These are phyloP conservation scores for Talaromyces nanjingensis DNA, from an alignment of 495 filamentous ascomycete genomes.

Conservation along the genomic window DNA sequence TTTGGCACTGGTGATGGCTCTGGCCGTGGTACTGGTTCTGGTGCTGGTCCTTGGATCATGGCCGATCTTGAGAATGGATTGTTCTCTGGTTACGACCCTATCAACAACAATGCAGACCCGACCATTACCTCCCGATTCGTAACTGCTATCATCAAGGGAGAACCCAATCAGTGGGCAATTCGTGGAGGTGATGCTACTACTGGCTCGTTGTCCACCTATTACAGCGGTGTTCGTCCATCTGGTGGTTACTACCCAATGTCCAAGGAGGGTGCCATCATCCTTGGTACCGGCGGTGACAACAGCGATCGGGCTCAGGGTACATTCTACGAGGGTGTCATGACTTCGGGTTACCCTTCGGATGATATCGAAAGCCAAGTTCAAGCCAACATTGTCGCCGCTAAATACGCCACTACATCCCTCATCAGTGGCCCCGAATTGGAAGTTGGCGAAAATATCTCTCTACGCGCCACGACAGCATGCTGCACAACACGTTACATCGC, in stretches of 20 bases:
- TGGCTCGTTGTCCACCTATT: constrained; percentile 47
- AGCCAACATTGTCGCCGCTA: constrained; percentile 50
- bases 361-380: constrained; percentile 48
- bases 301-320: constrained; percentile 48
- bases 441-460: constrained; percentile 40
- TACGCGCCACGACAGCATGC: constrained; percentile 43
- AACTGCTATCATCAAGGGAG: constrained; percentile 44
- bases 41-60: constrained; percentile 54
- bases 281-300: constrained; percentile 53
- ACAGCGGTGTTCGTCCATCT: constrained; percentile 44
- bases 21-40: constrained; percentile 43
- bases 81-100: constrained; percentile 41
- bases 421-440: constrained; percentile 40
- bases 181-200: constrained; percentile 47
- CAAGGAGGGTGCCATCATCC: constrained; percentile 54
- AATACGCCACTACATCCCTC: constrained; percentile 40
- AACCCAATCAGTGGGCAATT: constrained; percentile 45
- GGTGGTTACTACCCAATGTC: constrained; percentile 52
- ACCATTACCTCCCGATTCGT: constrained; percentile 44
- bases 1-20: constrained; percentile 35
- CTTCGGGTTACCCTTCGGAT: constrained; percentile 49
- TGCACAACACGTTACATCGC: constrained; percentile 44
- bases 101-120: constrained; percentile 40
- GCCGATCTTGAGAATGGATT: constrained; percentile 54
- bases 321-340: constrained; percentile 57